Evolutionary conservation across 1,139 yeast species (phyloP).

Genomic region (Saccharomyces hybrid): DNA sequence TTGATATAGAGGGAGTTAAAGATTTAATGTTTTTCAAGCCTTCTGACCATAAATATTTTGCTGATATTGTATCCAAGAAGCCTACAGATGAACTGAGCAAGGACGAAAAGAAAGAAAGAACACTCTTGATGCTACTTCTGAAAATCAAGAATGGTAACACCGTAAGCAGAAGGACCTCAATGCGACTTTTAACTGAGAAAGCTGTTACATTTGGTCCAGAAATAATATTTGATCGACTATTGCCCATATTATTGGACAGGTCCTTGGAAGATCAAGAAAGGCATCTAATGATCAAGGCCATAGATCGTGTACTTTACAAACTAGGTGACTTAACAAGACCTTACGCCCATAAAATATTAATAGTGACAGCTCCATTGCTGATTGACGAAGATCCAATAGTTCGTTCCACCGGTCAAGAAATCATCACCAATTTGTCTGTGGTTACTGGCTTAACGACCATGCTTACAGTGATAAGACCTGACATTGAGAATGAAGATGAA

Average conservation of each 20-base stretch:
- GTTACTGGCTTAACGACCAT: slow-evolving; percentile 80
- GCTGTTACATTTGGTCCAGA: slow-evolving; percentile 66
- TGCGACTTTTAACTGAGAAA: slow-evolving; percentile 59
- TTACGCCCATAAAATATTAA: slow-evolving; percentile 61
- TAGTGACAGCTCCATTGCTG: slow-evolving; percentile 71
- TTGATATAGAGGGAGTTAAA: slow-evolving; percentile 57
- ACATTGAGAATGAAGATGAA: slow-evolving; percentile 78
- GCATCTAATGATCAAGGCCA: slow-evolving; percentile 68
- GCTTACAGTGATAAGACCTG: slow-evolving; percentile 72
- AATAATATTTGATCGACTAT: slow-evolving; percentile 54
- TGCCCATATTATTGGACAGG: slow-evolving; percentile 71
- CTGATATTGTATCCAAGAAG: slow-evolving; percentile 44
- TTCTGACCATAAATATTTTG: slow-evolving; percentile 68
- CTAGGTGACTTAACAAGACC: slow-evolving; percentile 65
- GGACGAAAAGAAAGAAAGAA: slow-evolving; percentile 53
- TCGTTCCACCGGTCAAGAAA: slow-evolving; percentile 72
- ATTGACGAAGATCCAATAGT: slow-evolving; percentile 73
- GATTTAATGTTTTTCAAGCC: slow-evolving; percentile 62
- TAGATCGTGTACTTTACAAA: slow-evolving; percentile 60
- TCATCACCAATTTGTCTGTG: slow-evolving; percentile 63
- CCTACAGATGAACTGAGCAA: slow-evolving; percentile 36
- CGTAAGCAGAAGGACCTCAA: slow-evolving; percentile 55
- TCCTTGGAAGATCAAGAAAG: slow-evolving; percentile 76
- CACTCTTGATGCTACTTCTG: slow-evolving; percentile 56
- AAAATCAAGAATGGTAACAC: slow-evolving; percentile 76